A percentile compares a stretch with the other conserved stretches of the same genome.
These are phyloP conservation scores for Pelargonium myrrhifolium DNA, from an alignment of 441 rosid genomes.

Conservation along the genomic window DNA sequence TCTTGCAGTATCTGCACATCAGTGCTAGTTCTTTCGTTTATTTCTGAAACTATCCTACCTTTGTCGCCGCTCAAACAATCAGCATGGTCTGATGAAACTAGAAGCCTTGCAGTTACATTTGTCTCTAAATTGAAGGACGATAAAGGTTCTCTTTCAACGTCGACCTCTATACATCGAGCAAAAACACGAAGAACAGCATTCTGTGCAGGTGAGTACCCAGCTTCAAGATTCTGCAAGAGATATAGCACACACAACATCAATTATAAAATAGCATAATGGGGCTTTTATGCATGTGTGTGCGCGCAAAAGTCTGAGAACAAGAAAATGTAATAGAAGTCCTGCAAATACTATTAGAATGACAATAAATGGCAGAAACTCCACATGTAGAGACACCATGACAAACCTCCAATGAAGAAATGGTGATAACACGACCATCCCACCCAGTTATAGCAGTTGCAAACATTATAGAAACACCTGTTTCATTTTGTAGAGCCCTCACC, in stretches of 20 bases:
- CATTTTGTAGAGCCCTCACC: conserved; percentile 48
- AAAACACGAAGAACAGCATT: conserved; percentile 45
- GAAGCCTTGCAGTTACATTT: conserved; percentile 42
- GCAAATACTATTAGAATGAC: conserved; percentile 7
- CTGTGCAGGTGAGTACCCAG: conserved; percentile 52
- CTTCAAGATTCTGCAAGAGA: conserved; percentile 35
- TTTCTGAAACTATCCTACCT: conserved; percentile 23
- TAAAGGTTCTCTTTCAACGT: conserved; percentile 32
- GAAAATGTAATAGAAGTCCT: neutral
- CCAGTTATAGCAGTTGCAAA: conserved; percentile 29
- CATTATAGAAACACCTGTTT: conserved; percentile 49
- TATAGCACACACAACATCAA: conserved; percentile 12
- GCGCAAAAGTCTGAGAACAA: neutral
- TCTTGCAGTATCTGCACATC: conserved; percentile 34
- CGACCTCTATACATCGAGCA: conserved; percentile 46
- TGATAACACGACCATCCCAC: conserved; percentile 41
- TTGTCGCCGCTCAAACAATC: conserved; percentile 27
- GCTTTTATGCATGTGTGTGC: neutral
- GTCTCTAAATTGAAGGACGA: conserved; percentile 25
- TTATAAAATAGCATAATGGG: conserved; percentile 1
- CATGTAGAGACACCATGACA: conserved; percentile 11
- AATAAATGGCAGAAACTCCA: neutral
- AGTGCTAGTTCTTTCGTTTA: conserved; percentile 27
- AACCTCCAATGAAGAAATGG: conserved; percentile 57
- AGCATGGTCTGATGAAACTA: conserved; percentile 35